phyloP scores from a whole-genome alignment of 2,329 filamentous ascomycete genomes.

The Akanthomyces uredinophilus region DNA sequence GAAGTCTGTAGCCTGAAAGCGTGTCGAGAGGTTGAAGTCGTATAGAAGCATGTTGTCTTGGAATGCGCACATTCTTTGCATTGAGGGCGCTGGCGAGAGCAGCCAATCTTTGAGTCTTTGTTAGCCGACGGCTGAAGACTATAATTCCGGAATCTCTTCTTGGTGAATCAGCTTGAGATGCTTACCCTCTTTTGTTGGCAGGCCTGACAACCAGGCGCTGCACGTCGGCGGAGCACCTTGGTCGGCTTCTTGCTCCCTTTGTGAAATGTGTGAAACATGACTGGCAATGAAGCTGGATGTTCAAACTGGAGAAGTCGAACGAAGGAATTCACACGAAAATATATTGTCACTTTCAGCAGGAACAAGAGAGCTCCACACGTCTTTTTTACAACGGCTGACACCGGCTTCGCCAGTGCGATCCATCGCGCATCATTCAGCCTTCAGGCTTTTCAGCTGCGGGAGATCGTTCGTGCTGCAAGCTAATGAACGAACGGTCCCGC shows the following conservation, averaged over 20 bases:
- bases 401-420: background rate
- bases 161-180: background rate
- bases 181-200: background rate
- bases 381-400: background rate
- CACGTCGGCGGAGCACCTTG: background rate
- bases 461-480: too few species aligned
- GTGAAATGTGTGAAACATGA: background rate
- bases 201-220: background rate
- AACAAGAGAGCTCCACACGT: too few species aligned
- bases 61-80: background rate
- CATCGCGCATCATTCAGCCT: too few species aligned
- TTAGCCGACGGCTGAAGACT: background rate
- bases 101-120: background rate
- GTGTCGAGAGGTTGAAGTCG: background rate
- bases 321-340: too few species aligned
- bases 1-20: background rate
- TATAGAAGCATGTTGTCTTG: background rate
- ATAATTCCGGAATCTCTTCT: too few species aligned
- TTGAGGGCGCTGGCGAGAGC: background rate
- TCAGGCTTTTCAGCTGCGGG: too few species aligned
- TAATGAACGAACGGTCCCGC: too few species aligned
- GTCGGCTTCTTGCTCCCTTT: background rate
- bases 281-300: background rate
- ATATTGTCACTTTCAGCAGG: too few species aligned
- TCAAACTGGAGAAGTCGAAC: background rate